These are phyloP conservation scores for Pythium chondricola DNA, from an alignment of 352 stramenopile genomes.

Conservation along the genomic window DNA sequence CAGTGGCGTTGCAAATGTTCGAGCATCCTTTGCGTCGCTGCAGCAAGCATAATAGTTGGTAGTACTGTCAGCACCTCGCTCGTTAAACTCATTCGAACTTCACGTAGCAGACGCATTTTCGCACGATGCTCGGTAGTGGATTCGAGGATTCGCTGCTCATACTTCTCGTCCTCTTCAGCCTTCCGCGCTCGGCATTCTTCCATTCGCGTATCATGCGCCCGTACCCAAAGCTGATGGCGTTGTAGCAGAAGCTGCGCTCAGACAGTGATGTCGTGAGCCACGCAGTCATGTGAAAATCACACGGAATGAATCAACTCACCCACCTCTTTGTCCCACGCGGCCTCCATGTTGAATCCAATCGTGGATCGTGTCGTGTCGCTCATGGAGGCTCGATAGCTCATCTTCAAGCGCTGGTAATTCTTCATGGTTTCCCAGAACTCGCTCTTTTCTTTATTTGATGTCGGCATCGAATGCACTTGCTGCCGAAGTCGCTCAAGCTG, in stretches of 20 bases:
- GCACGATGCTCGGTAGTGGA: conserved; percentile 40
- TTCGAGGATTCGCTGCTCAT: conserved; percentile 36
- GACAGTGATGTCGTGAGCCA: too few relatives aligned
- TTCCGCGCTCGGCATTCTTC: conserved; percentile 29
- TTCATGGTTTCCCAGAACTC: conserved; percentile 42
- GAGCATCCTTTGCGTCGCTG: conserved; percentile 42
- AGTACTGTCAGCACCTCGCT: conserved; percentile 33
- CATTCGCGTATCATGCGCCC: conserved; percentile 29
- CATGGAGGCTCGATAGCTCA: conserved; percentile 25
- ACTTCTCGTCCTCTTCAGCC: conserved; percentile 35
- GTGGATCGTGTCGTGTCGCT: conserved; percentile 28
- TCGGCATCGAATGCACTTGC: conserved; percentile 28
- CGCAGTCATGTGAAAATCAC: not conserved
- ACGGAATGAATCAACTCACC: not conserved
- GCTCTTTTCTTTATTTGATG: conserved; percentile 30
- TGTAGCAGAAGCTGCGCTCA: conserved; percentile 40
- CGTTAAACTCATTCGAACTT: conserved; percentile 28
- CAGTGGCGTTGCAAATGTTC: conserved; percentile 28
- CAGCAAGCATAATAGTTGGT: conserved; percentile 36
- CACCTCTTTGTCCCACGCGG: conserved; percentile 47
- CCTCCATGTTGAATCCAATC: conserved; percentile 54
- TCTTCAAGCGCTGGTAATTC: conserved; percentile 34
- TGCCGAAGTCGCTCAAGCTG: conserved; percentile 45
- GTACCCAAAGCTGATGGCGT: conserved; percentile 32
- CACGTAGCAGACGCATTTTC: conserved; percentile 31